Percentiles rank a stretch among this genome's conserved stretches.
These are phyloP conservation scores for Neofusicoccum ribis DNA, from an alignment of 2,329 filamentous ascomycete genomes.

Conservation along the genomic window DNA sequence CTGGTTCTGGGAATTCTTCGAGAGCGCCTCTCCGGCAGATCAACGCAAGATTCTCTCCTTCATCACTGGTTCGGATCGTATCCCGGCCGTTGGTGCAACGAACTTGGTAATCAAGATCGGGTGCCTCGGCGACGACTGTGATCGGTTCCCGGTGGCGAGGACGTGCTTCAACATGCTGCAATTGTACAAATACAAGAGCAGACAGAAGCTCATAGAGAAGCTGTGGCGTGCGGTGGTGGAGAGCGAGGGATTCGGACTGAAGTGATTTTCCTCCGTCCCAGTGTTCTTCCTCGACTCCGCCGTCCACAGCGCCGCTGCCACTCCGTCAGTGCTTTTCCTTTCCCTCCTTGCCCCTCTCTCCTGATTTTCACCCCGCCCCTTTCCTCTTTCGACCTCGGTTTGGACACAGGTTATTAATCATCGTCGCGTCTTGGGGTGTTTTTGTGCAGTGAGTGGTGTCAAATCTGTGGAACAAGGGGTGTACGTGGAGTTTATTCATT, in stretches of 20 bases:
- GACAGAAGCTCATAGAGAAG: conserved; percentile 66
- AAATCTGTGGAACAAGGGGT: no score
- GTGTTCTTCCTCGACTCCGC: no score
- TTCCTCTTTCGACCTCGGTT: no score
- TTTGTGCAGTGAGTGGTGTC: no score
- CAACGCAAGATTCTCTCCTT: conserved; percentile 82
- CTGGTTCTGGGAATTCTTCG: conserved; percentile 90
- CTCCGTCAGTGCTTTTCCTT: background rate
- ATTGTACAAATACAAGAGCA: conserved; percentile 70
- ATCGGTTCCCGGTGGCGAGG: conserved; percentile 78
- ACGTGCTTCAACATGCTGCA: conserved; percentile 89
- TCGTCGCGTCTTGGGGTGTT: no score
- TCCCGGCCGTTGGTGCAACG: conserved; percentile 83
- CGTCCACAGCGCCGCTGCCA: no score
- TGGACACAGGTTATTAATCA: no score
- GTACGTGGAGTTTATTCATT: background rate
- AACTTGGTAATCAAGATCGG: conserved; percentile 75
- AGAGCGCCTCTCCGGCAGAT: conserved; percentile 61
- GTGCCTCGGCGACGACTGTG: conserved; percentile 72
- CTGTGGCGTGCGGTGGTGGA: conserved; percentile 86
- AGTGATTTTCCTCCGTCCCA: conserved; percentile 47
- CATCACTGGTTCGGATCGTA: conserved; percentile 86
- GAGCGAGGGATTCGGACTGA: conserved; percentile 90
- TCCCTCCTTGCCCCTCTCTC: background rate
- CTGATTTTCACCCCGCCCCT: no score